Evolutionary conservation across 2,329 filamentous ascomycete genomes (phyloP).

Genomic region (Pseudogymnoascus sp.): DNA sequence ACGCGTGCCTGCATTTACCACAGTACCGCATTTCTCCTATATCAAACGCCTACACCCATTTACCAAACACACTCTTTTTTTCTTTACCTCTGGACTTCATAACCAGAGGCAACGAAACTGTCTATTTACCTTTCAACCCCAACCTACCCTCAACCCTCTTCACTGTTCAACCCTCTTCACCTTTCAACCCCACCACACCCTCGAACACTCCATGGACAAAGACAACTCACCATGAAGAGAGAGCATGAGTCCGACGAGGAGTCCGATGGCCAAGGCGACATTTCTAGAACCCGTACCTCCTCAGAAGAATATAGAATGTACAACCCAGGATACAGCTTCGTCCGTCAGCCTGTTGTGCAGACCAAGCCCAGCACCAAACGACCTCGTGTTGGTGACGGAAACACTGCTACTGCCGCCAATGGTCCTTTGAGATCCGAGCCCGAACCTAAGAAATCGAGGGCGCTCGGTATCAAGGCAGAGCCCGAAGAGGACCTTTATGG

Average conservation of each 20-base stretch:
- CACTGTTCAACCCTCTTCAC: background rate
- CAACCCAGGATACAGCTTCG: background rate
- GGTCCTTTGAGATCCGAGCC: background rate
- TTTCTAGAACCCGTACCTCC: background rate
- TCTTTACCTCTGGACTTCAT: background rate
- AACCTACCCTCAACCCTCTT: no score
- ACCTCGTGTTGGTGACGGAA: background rate
- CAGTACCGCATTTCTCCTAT: background rate
- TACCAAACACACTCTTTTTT: background rate
- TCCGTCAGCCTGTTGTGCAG: background rate
- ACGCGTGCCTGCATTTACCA: background rate
- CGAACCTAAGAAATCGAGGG: background rate
- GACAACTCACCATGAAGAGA: background rate
- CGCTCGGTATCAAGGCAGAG: background rate
- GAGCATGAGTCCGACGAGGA: background rate
- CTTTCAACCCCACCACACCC: background rate
- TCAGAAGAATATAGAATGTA: background rate
- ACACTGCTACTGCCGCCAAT: background rate
- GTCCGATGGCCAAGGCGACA: background rate
- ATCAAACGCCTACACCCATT: background rate
- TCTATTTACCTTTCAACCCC: no score
- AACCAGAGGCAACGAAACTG: background rate
- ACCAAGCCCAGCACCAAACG: background rate
- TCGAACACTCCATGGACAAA: background rate
- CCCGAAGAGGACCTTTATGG: background rate